Base-by-base conservation (phyloP, 352 stramenopile species). In the Globisporangium rhizosaccharum region DNA sequence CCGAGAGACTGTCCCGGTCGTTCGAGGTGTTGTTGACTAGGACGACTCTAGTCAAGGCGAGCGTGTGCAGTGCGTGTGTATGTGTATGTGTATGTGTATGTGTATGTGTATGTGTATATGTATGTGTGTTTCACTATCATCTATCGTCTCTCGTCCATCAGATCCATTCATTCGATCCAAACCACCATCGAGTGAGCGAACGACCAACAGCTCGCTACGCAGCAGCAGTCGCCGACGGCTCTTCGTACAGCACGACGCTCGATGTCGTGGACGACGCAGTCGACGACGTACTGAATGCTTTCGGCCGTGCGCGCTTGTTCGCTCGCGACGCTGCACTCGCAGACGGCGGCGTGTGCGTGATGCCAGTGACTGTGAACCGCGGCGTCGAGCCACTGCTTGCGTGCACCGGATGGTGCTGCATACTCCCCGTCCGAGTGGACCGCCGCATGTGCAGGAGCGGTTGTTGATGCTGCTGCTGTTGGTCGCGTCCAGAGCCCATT, bases 201-300 rank as follows among this genome's bases (percentile, higher is more conserved):
- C 28, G 3, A 33, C 28, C 28, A 33, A 3, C 28, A 33, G 39
- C 53, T 51, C 53, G 2, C 10, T 10, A 58, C 26, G 56, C 56
- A 12, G 41, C 56, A 12, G 41, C 20, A 12, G 41, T 33, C 6
- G 28, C 20, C 11, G 52, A 15, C 3, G 60, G 47, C 47, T 66
- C 60, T 9, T 61, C 60, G 53, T 66, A 66, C 25, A 66, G 47
- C 12, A 66, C 54, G 28, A 66, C 54, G 25, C 54, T 66, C 46
- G 60, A 57, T 11, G 53, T 56, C 8, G 52, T 61, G 4, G 60
- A 61, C 18, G 60, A 57, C 17, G 60, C 50, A 20, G 60, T 66
- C 10, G 60, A 61, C 49, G 60, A 23, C 15, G 53, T 61, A 46
- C 60, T 66, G 37, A 61, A 66, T n/a, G 60, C 60, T 41, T 66